phyloP scores from a whole-genome alignment of 1,284 basidiomycete genomes.

The Malassezia psittaci region DNA sequence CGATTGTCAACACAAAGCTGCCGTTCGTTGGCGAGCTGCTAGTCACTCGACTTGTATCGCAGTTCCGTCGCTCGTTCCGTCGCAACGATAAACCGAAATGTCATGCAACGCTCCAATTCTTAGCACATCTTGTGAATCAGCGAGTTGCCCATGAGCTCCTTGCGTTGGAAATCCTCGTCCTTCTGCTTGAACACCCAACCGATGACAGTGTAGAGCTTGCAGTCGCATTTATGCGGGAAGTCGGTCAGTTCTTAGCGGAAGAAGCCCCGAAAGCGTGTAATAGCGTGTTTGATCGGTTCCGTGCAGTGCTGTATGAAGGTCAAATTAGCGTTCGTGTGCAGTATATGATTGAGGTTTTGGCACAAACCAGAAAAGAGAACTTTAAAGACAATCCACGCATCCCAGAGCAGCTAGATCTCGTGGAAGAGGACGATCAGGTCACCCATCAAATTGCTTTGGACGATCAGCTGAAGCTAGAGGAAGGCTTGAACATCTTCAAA shows the following conservation, averaged over 20 bases:
- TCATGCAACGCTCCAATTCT: conserved; percentile 85
- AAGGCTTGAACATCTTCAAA: conserved; percentile 93
- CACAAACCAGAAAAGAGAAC: conserved; percentile 77
- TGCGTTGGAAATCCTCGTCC: conserved; percentile 84
- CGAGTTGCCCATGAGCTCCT: conserved; percentile 85
- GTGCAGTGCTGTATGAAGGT: conserved; percentile 89
- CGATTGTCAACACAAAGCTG: conserved; percentile 93
- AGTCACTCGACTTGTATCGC: conserved; percentile 75
- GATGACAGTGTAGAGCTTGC: conserved; percentile 98
- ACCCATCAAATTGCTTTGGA: conserved; percentile 86
- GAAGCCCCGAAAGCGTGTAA: conserved; percentile 89
- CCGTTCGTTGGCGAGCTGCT: conserved; percentile 91
- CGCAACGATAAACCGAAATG: conserved; percentile 97
- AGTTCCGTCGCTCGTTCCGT: conserved; percentile 89
- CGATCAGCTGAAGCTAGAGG: conserved; percentile 84
- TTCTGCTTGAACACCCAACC: conserved; percentile 86
- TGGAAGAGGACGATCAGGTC: conserved; percentile 85
- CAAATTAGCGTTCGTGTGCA: conserved; percentile 89
- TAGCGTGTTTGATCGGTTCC: conserved; percentile 86
- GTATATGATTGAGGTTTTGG: conserved; percentile 91
- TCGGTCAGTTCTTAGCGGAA: conserved; percentile 86
- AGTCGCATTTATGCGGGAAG: conserved; percentile 92
- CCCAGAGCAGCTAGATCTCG: conserved; percentile 84
- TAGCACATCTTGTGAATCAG: conserved; percentile 95
- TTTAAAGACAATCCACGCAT: conserved; percentile 96